These are phyloP conservation scores for Thermothelomyces thermophilus DNA, from an alignment of 2,329 filamentous ascomycete genomes.

Conservation along the genomic window DNA sequence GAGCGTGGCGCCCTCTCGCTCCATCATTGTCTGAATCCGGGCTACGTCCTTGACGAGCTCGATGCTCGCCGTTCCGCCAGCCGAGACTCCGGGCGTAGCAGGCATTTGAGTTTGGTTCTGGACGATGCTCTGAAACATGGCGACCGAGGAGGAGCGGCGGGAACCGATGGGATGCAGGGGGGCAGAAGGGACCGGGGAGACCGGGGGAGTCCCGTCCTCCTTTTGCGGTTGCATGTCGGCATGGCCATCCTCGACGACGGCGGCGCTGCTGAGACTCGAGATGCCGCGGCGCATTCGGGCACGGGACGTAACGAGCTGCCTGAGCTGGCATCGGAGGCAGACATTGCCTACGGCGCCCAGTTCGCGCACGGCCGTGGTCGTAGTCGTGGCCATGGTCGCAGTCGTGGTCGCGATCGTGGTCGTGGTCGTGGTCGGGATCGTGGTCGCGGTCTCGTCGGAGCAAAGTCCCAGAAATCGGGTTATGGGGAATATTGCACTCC, in stretches of 20 bases:
- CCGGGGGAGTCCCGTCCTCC: neutral
- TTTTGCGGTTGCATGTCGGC: neutral
- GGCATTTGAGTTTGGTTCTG: neutral
- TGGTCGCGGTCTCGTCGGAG: neutral
- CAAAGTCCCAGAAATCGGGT: no score
- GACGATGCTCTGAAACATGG: constrained; percentile 24
- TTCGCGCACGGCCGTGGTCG: constrained; percentile 18
- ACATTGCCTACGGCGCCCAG: constrained; percentile 15
- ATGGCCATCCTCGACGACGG: neutral
- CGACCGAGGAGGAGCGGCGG: constrained; percentile 11
- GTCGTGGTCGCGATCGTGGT: neutral
- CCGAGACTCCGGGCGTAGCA: neutral
- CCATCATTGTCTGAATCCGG: constrained; percentile 27
- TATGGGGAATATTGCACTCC: no score
- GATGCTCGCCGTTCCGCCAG: constrained; percentile 9
- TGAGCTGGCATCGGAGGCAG: constrained; percentile 23
- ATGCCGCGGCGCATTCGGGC: constrained; percentile 7
- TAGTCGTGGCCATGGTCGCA: neutral
- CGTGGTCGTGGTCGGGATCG: no score
- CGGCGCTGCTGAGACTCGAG: constrained; percentile 12
- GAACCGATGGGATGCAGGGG: neutral
- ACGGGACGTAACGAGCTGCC: constrained; percentile 16
- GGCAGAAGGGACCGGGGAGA: neutral
- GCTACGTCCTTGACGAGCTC: constrained; percentile 27
- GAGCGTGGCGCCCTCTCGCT: constrained; percentile 15